Conservation (phyloP, 495 filamentous ascomycete species). For the Penicillium canescens region DNA sequence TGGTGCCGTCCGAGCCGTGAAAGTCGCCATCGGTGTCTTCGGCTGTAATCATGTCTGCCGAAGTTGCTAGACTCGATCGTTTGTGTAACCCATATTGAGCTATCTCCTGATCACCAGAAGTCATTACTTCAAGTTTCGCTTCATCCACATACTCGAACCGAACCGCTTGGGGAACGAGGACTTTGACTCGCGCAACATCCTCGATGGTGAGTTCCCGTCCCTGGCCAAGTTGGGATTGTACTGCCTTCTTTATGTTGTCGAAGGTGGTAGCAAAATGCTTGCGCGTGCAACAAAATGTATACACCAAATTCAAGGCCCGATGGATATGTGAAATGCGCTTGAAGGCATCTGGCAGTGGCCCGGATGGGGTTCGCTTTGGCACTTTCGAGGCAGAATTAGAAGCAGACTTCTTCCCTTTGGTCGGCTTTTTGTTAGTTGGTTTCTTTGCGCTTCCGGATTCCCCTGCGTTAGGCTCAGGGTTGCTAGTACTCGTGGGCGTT, state of each 20-base stretch:
- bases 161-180: slow-evolving; percentile 72
- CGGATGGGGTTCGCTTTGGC: slow-evolving; percentile 29
- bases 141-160: slow-evolving; percentile 88
- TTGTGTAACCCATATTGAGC: slow-evolving; percentile 20
- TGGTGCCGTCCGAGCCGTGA: slow-evolving; percentile 33
- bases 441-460: slow-evolving; percentile 2
- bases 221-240: slow-evolving; percentile 75
- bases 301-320: slow-evolving; percentile 85
- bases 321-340: slow-evolving; percentile 73
- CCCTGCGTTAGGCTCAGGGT: neutral
- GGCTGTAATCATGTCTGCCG: slow-evolving; percentile 21
- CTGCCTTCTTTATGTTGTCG: slow-evolving; percentile 78
- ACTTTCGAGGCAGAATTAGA: slow-evolving; percentile 9
- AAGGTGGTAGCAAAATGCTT: slow-evolving; percentile 92
- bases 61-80: slow-evolving; percentile 24
- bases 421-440: slow-evolving; percentile 2
- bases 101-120: slow-evolving; percentile 57
- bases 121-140: slow-evolving; percentile 73
- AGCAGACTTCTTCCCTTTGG: slow-evolving; percentile 7
- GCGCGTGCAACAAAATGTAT: slow-evolving; percentile 90
- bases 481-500: neutral
- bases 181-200: slow-evolving; percentile 81
- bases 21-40: slow-evolving; percentile 32
- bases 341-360: slow-evolving; percentile 76
- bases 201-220: slow-evolving; percentile 61